Evolutionary conservation across 73 alveolate genomes (phyloP), one percentile per base, ranked within the genome.

Genomic region (Tetrahymena borealis): DNA sequence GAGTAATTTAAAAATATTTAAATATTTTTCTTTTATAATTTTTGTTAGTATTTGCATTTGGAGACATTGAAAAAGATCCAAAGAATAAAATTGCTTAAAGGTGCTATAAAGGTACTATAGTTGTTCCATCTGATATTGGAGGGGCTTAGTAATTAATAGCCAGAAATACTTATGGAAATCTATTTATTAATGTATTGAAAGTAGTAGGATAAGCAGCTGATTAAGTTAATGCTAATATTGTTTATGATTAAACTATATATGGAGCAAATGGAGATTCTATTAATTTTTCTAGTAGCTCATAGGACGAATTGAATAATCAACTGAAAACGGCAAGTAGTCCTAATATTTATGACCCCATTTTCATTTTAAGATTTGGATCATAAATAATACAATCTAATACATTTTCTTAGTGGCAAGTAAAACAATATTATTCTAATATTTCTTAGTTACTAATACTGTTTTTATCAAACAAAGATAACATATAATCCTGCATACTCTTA

Each of bases 401-500:
- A 24, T 92, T 32, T 33, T 79, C 40, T 38, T 92, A 92, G 78
- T 92, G 95, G 95, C 91, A 79, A 8, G 79, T 92, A 41, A 41
- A 18, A 41, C 1, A 18, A 18, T 15, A 40, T 3, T 40, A 15
- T 40, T 40, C 18, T 15, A 3, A 40, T 3, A 11, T 41, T 41
- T 41, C n/a, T n/a, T n/a, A n/a, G n/a, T n/a, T n/a, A n/a, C n/a
- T n/a, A n/a, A n/a, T n/a, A n/a, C n/a, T n/a, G 20, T 41, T 31
- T 7, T 11, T 7, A 18, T 10, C 20, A 41, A 18, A 18, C 20
- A 41, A 7, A 41, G 78, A 41, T 41, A 13, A 92, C 95, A 0
- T 92, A 92, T 32, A 92, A 92, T 79, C 95, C 95, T 24, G 95
- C 95, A 8, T 92, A 92, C 39, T 92, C 95, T 20, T 92, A 92